phyloP scores from a whole-genome alignment of 2,329 filamentous ascomycete genomes.

The Aspergillus brunneoviolaceus region DNA sequence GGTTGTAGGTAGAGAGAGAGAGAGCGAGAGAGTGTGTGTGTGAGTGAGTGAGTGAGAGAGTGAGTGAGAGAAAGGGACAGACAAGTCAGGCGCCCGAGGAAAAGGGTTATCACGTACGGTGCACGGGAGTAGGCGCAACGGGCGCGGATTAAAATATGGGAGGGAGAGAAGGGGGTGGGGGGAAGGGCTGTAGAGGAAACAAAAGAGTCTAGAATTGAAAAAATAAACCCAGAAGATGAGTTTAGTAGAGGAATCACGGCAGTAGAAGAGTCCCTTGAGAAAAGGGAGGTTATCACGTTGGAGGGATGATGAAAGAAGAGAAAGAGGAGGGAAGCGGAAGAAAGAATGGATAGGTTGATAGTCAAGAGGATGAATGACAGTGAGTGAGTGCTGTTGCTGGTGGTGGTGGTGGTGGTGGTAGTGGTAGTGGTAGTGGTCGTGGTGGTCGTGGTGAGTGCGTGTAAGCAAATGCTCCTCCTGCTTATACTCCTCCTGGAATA shows the following conservation, averaged over 20 bases:
- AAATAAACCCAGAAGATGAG: slow-evolving; percentile 9
- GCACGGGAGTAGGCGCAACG: slow-evolving; percentile 30
- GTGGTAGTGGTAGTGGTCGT: no score
- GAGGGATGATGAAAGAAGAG: slow-evolving; percentile 20
- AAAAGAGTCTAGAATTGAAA: slow-evolving; percentile 2
- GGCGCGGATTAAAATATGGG: slow-evolving; percentile 26
- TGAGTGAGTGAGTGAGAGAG: background rate
- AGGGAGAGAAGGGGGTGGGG: slow-evolving; percentile 9
- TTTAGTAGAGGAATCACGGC: slow-evolving; percentile 3
- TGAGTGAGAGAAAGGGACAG: slow-evolving; percentile 27
- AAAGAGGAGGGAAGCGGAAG: slow-evolving; percentile 18
- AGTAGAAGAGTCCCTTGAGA: background rate
- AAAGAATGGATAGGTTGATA: slow-evolving; percentile 12
- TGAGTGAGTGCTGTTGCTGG: background rate
- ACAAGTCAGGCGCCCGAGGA: slow-evolving; percentile 33
- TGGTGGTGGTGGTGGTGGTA: background rate
- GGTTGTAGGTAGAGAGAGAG: slow-evolving; percentile 16
- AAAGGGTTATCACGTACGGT: slow-evolving; percentile 37
- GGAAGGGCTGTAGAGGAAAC: slow-evolving; percentile 16
- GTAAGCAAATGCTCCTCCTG: background rate
- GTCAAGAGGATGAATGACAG: slow-evolving; percentile 3
- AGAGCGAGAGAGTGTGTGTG: background rate
- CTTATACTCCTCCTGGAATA: background rate
- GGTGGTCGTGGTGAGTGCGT: background rate
- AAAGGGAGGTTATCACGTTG: slow-evolving; percentile 9